phyloP scores from a whole-genome alignment of 306 rosid genomes.

The Prunus armeniaca region DNA sequence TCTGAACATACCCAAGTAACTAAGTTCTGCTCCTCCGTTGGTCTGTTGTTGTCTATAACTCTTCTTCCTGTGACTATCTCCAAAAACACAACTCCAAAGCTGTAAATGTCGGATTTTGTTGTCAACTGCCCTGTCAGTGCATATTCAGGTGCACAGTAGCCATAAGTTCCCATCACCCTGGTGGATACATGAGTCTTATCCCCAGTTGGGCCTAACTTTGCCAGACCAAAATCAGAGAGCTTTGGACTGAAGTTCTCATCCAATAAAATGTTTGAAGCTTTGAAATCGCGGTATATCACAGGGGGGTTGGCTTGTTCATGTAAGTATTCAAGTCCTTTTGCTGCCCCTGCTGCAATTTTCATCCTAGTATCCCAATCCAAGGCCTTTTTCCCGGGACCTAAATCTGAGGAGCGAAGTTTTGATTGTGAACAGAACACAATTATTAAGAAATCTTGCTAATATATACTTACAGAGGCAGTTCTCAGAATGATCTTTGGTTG shows the following conservation, averaged over 20 bases:
- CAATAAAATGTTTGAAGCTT: constrained; percentile 79
- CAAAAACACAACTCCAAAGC: constrained; percentile 84
- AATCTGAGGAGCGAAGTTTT: constrained; percentile 36
- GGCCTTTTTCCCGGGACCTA: constrained; percentile 35
- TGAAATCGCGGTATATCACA: constrained; percentile 86
- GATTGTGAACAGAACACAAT: background rate
- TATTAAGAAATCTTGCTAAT: background rate
- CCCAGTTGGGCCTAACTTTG: constrained; percentile 90
- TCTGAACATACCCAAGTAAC: constrained; percentile 65
- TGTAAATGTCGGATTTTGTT: constrained; percentile 76
- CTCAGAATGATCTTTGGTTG: too few species aligned
- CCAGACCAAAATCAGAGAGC: constrained; percentile 91
- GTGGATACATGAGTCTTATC: constrained; percentile 86
- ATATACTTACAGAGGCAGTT: background rate
- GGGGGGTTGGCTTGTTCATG: constrained; percentile 84
- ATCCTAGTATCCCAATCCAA: constrained; percentile 82
- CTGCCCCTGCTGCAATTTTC: constrained; percentile 89
- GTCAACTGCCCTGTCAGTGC: constrained; percentile 78
- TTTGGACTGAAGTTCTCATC: constrained; percentile 78
- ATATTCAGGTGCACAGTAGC: constrained; percentile 96
- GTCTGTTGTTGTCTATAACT: constrained; percentile 68
- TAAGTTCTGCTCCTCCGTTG: constrained; percentile 64
- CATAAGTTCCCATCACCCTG: constrained; percentile 98
- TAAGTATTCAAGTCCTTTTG: constrained; percentile 80
- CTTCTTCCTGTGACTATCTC: constrained; percentile 90